phyloP scores from a whole-genome alignment of 2,329 filamentous ascomycete genomes.

The Exophiala viscosa region DNA sequence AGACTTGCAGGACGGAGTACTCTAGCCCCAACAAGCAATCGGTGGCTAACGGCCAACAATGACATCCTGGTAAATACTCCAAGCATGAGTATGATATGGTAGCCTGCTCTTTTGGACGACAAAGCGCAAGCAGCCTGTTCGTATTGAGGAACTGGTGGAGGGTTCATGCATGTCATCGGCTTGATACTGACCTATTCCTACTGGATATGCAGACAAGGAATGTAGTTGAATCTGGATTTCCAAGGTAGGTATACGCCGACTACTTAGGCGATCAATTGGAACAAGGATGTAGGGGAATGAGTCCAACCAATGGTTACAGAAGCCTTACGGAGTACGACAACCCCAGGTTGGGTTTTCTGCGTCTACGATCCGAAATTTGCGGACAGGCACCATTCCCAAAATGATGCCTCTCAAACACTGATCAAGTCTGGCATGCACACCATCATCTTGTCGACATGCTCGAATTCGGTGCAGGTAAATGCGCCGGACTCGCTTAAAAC shows the following conservation, averaged over 20 bases:
- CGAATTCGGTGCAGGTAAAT: neutral
- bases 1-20: constrained; percentile 1
- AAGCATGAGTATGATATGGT: neutral
- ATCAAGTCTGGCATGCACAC: constrained; percentile 5
- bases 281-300: neutral
- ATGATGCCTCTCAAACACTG: neutral
- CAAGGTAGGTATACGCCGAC: no score
- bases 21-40: constrained; percentile 1
- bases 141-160: no score
- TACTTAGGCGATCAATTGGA: neutral
- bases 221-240: constrained; percentile 4
- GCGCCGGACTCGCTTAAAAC: no score
- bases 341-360: constrained; percentile 8
- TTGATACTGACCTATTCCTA: no score
- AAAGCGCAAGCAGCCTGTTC: no score
- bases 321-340: constrained; percentile 1
- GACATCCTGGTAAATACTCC: constrained; percentile 5
- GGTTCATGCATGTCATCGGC: no score
- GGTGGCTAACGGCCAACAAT: neutral
- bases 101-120: no score
- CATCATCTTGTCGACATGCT: neutral
- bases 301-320: constrained; percentile 2
- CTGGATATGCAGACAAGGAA: neutral
- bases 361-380: neutral
- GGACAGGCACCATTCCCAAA: constrained; percentile 7